Conservation (phyloP, 1,284 basidiomycete genomes). For the Papiliotrema flavescens region DNA sequence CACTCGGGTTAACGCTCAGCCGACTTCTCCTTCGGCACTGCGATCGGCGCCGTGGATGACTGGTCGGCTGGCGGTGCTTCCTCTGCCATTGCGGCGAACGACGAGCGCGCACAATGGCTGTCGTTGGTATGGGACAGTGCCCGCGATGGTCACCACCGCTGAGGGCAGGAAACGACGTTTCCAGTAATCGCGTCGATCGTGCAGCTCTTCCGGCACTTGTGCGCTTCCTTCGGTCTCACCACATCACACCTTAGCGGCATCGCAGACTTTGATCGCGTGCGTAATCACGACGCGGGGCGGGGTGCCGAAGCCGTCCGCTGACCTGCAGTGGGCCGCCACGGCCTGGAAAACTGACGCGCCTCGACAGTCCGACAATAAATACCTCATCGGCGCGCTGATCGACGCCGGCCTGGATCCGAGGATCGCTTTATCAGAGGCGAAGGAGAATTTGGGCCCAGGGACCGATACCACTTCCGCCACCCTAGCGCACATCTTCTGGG, state of each 20-base stretch:
- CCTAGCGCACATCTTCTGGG: not conserved
- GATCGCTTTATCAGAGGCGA: not conserved
- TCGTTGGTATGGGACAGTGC: not conserved
- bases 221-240: too few species aligned
- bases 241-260: not conserved
- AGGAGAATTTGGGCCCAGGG: not conserved
- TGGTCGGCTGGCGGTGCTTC: not conserved
- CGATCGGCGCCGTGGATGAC: not conserved
- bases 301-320: too few species aligned
- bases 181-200: not conserved
- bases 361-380: not conserved
- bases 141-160: not conserved
- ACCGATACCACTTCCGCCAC: not conserved
- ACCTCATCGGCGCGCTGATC: not conserved
- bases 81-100: not conserved
- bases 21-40: not conserved
- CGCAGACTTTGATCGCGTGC: not conserved
- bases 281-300: not conserved
- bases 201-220: too few species aligned
- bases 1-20: too few species aligned
- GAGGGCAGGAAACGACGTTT: not conserved
- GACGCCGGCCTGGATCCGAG: not conserved
- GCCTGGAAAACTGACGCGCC: not conserved
- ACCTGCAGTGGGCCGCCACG: not conserved
- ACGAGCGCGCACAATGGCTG: not conserved